A percentile compares a stretch with the other conserved stretches of the same genome.
Conservation (phyloP, 208 protist species). For the Trypanosomatidae sp. region DNA sequence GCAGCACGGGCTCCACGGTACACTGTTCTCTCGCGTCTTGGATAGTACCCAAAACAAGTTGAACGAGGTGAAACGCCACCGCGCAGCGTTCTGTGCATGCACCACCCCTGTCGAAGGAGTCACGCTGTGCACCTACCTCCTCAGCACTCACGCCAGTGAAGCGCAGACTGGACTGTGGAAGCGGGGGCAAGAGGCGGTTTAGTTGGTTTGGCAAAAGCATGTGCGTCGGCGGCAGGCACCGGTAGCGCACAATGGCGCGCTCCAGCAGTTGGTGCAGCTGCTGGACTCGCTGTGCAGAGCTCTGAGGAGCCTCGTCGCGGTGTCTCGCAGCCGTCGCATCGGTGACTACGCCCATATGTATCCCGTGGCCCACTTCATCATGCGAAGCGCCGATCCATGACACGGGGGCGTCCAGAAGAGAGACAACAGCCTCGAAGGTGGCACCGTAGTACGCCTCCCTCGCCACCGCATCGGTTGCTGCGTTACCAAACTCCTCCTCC, state of each 20-base stretch:
- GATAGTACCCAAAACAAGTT: conserved; percentile 6
- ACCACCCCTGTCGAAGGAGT: not conserved
- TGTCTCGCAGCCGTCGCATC: not conserved
- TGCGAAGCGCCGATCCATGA: not conserved
- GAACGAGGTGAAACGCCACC: conserved; percentile 20
- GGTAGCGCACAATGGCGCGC: conserved; percentile 15
- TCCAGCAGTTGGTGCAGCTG: conserved; percentile 11
- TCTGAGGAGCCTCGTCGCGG: not conserved
- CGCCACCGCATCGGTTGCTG: not conserved
- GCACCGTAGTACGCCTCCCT: conserved; percentile 20
- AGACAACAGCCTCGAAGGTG: conserved; percentile 27
- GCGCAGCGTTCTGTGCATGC: conserved; percentile 11
- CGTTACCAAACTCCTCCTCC: not conserved
- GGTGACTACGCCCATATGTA: not conserved
- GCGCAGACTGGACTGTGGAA: not conserved
- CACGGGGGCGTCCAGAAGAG: conserved; percentile 5
- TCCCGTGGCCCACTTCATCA: not conserved
- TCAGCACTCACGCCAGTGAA: not conserved
- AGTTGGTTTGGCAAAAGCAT: conserved; percentile 60
- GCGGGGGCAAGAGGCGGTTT: conserved; percentile 46
- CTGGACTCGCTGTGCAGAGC: not conserved
- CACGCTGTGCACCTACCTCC: too few relatives aligned
- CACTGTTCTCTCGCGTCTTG: not conserved
- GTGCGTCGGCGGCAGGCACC: conserved; percentile 41
- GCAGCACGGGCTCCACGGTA: conserved; percentile 28